Conservation (phyloP, 2,329 filamentous ascomycete species). For the Claviceps pusilla region DNA sequence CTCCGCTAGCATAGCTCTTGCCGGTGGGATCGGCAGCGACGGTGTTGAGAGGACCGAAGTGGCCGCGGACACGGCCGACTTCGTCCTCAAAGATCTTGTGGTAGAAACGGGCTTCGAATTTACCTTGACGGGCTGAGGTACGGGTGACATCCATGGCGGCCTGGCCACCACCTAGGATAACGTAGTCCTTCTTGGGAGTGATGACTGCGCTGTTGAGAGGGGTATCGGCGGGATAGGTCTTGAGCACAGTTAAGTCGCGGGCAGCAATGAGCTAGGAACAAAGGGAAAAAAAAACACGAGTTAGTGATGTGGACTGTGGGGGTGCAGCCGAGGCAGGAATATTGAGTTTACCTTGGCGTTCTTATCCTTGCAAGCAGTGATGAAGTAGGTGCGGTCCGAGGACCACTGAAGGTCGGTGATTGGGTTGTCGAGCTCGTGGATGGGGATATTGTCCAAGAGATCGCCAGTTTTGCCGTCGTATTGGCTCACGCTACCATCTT, state of each 20-base stretch:
- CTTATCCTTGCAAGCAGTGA: conserved; percentile 97
- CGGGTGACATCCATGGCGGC: conserved; percentile 98
- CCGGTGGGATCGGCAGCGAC: conserved; percentile 86
- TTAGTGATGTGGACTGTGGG: neutral
- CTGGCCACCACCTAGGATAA: conserved; percentile 95
- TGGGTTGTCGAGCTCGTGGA: conserved; percentile 68
- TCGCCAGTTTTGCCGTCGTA: conserved; percentile 91
- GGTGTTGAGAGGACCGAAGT: conserved; percentile 95
- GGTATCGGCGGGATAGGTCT: conserved; percentile 84
- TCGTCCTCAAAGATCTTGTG: conserved; percentile 99
- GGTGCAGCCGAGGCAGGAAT: neutral
- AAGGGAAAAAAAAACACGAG: neutral
- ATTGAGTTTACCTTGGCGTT: conserved; percentile 56
- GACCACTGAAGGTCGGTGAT: conserved; percentile 96
- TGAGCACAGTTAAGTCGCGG: conserved; percentile 77
- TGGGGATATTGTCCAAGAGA: conserved; percentile 61
- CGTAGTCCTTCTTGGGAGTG: conserved; percentile 90
- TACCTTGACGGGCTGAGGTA: conserved; percentile 84
- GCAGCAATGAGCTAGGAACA: conserved; percentile 55
- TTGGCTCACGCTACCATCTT: conserved; percentile 81
- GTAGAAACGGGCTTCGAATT: conserved; percentile 98
- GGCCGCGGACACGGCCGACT: conserved; percentile 88
- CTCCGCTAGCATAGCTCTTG: conserved; percentile 84
- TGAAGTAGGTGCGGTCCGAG: conserved; percentile 88
- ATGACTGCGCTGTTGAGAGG: conserved; percentile 92